Base-by-base conservation (phyloP, 2,329 filamentous ascomycete species). In the Zymoseptoria ardabiliae region DNA sequence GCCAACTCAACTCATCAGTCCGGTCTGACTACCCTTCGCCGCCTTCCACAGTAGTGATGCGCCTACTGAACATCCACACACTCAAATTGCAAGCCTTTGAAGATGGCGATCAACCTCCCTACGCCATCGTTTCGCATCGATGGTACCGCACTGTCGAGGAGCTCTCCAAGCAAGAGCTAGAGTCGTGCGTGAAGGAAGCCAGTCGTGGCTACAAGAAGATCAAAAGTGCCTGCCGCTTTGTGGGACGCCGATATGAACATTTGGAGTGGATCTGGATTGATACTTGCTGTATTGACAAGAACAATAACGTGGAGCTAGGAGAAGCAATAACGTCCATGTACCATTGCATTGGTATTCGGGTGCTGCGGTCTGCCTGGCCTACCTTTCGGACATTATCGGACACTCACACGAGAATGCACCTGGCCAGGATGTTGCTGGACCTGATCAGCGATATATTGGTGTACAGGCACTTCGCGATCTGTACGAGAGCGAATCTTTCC, bases 321-420 rank as follows among this genome's bases (percentile, higher is more conserved):
- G 64, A 66, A 57, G 59, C 65, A 3, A 63, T 67, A 11, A 67
- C 60, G n/a, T 65, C 64, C 1, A 66, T 66, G 66, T 66, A 59
- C 11, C 28, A 28, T 11, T 66, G 64, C 28, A 28, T 11, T 66
- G 64, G 60, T 67, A 67, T 55, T 52, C 52, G 20, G 19, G 56
- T 7, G 60, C 65, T 11, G 50, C 20, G 0, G 22, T 58, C 4
- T 68, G 65, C 53, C 63, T 58, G 50, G 65, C 58, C 3, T 64
- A 61, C 23, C 41, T 68, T 13, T 22, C 8, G 20, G 51, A 53
- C 35, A 41, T 41, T 17, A 2, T 11, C 17, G 17, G 10, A 17
- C 35, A 11, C 35, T 41, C 10, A 17, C 4, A 41, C 35, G 17
- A 17, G 3, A 17, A 4, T 6, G 35, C 11, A 6, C 11, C 17